Evolutionary conservation across 2,329 filamentous ascomycete genomes (phyloP).

Genomic region (Fusarium bulbicola): DNA sequence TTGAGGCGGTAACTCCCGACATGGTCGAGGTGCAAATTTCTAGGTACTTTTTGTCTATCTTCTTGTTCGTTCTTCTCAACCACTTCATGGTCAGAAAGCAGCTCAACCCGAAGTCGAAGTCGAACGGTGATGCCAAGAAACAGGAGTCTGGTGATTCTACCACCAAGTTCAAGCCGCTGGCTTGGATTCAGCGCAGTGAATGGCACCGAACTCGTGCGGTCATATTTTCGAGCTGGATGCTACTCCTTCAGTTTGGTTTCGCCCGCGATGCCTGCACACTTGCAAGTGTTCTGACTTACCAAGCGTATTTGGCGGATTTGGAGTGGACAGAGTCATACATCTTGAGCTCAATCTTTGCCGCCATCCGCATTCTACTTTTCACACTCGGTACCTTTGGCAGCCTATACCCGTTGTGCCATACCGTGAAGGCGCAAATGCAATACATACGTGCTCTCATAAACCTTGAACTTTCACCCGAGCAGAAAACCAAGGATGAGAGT

Average conservation of each 20-base stretch:
- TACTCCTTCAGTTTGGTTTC: not conserved
- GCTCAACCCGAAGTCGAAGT: not conserved
- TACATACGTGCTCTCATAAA: not conserved
- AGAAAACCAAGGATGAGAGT: not conserved
- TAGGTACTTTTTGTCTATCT: not conserved
- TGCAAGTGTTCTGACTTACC: not conserved
- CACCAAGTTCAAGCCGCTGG: not conserved
- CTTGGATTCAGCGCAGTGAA: not conserved
- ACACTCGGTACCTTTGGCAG: not conserved
- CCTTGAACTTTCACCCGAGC: not conserved
- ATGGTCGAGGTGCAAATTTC: not conserved
- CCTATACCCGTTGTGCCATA: not conserved
- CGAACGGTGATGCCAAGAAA: not conserved
- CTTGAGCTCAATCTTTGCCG: not conserved
- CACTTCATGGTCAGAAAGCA: not conserved
- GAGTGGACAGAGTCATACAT: not conserved
- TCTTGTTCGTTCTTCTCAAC: not conserved
- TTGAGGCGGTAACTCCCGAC: not conserved
- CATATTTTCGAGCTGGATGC: not conserved
- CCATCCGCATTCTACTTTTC: not conserved
- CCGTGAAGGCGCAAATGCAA: not conserved
- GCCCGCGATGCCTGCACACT: not conserved
- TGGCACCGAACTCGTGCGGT: not conserved
- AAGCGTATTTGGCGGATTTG: not conserved
- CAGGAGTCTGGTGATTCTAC: no score